phyloP scores from a whole-genome alignment of 371 early-diverging fungal species.

The Mucor ambiguus region DNA sequence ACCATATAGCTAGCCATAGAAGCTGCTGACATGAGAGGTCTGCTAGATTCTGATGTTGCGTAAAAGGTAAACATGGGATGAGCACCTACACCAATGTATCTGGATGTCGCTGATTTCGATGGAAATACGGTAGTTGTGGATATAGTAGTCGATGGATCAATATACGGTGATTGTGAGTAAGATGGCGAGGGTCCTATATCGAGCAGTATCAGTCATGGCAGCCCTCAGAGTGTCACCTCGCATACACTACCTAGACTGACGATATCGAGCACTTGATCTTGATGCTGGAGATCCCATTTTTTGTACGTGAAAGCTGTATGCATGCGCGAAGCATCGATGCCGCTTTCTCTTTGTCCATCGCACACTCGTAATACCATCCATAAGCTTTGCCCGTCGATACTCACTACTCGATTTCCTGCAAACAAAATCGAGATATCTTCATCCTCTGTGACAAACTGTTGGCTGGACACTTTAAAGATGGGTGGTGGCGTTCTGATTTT shows the following conservation, averaged over 20 bases:
- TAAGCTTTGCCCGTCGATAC: conserved; percentile 63
- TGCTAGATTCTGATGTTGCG: conserved; percentile 55
- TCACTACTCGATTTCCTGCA: conserved; percentile 53
- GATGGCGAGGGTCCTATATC: conserved; percentile 11
- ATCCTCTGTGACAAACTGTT: conserved; percentile 42
- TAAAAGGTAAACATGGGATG: conserved; percentile 64
- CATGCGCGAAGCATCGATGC: conserved; percentile 48
- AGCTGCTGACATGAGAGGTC: conserved; percentile 58
- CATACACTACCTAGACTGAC: conserved; percentile 50
- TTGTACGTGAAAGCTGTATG: conserved; percentile 62
- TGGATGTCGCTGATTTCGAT: conserved; percentile 46
- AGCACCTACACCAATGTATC: conserved; percentile 61
- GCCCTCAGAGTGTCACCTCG: background rate
- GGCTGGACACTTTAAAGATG: conserved; percentile 29
- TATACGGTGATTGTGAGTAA: conserved; percentile 10
- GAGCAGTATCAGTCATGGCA: background rate
- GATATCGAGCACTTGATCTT: conserved; percentile 53
- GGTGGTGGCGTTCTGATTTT: conserved; percentile 57
- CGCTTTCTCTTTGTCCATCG: conserved; percentile 41
- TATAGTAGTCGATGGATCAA: conserved; percentile 14
- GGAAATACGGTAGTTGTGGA: conserved; percentile 14
- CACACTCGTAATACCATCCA: conserved; percentile 65
- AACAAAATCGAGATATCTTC: conserved; percentile 65
- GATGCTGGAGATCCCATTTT: conserved; percentile 60
- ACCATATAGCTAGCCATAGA: conserved; percentile 64